Evolutionary conservation across 140 eudicot genomes (phyloP).

Genomic region (Flaveria floridana): DNA sequence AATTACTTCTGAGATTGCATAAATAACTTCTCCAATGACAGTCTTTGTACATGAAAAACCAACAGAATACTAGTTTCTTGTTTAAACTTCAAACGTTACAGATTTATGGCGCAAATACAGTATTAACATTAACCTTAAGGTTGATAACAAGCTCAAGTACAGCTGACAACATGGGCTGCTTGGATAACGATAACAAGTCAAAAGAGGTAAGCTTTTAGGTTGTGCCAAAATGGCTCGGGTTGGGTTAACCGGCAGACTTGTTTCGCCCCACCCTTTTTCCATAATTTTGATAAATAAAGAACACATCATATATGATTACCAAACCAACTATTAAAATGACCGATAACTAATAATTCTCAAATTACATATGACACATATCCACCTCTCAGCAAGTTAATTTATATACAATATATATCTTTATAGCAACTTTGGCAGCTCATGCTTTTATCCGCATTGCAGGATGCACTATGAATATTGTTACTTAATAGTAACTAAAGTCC

Average conservation of each 20-base stretch:
- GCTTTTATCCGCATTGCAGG: neutral
- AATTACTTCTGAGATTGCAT: neutral
- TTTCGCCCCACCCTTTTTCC: neutral
- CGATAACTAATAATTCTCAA: neutral
- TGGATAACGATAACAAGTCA: neutral
- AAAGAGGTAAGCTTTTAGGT: neutral
- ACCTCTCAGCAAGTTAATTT: too few relatives aligned
- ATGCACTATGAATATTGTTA: neutral
- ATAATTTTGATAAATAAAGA: neutral
- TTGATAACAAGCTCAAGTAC: neutral
- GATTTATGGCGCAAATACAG: neutral
- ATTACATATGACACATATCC: too few relatives aligned
- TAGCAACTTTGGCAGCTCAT: neutral
- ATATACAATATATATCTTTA: neutral
- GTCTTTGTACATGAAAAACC: neutral
- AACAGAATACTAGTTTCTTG: neutral
- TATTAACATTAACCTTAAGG: neutral
- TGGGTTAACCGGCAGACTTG: neutral
- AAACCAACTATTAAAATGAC: neutral
- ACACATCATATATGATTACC: neutral
- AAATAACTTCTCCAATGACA: neutral
- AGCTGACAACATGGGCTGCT: neutral
- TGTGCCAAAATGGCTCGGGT: neutral
- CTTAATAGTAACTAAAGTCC: neutral
- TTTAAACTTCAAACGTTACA: neutral